Evolutionary conservation across 2,329 filamentous ascomycete genomes (phyloP).

Genomic region (Aureobasidium namibiae): DNA sequence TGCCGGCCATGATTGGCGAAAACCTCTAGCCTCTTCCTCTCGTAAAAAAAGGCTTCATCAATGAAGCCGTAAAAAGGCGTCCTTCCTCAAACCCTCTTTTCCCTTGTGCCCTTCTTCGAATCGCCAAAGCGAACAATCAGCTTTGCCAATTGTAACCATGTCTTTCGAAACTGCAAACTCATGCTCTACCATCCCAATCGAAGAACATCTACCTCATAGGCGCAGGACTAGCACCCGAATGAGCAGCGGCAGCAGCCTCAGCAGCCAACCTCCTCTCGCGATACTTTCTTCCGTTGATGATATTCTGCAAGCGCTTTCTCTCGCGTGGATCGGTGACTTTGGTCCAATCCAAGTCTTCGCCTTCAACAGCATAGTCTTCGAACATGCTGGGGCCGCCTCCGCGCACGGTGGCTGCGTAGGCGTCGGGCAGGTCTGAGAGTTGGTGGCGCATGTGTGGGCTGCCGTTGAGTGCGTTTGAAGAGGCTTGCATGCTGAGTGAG

Average conservation of each 20-base stretch:
- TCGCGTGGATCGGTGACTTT: constrained; percentile 30
- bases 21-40: neutral
- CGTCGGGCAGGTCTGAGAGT: constrained; percentile 13
- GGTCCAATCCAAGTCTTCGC: constrained; percentile 32
- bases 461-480: neutral
- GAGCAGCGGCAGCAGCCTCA: constrained; percentile 6
- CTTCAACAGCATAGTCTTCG: constrained; percentile 28
- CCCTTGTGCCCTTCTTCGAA: neutral
- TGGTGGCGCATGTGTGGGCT: constrained; percentile 4
- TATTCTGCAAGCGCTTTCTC: constrained; percentile 30
- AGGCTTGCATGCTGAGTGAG: constrained; percentile 4
- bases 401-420: constrained; percentile 16
- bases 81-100: neutral
- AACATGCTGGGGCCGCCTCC: constrained; percentile 17
- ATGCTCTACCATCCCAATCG: neutral
- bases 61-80: neutral
- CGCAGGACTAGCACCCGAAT: neutral
- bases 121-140: too few species aligned
- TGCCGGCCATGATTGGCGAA: neutral
- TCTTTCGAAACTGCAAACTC: neutral
- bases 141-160: too few species aligned
- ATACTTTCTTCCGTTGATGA: constrained; percentile 33
- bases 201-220: neutral
- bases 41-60: neutral
- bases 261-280: constrained; percentile 27